Conservation (phyloP, 768 basidiomycete species). For the Galerina marginata region DNA sequence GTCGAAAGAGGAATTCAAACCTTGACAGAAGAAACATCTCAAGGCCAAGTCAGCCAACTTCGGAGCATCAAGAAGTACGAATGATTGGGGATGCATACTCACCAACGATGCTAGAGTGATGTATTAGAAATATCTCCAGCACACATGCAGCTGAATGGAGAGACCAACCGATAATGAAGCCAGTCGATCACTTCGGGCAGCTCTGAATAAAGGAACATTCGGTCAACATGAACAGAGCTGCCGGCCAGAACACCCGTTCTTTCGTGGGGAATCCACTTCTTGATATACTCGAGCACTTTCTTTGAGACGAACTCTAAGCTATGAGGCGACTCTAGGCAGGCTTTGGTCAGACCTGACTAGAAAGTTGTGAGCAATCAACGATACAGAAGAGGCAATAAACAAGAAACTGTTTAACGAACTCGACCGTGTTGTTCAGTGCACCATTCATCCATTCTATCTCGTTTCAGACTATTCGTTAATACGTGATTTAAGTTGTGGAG, state of each 20-base stretch:
- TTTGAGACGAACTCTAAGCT: conserved; percentile 62
- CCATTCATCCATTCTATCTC: conserved; percentile 84
- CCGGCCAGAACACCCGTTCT: conserved; percentile 79
- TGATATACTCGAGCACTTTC: conserved; percentile 76
- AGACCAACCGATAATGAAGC: conserved; percentile 76
- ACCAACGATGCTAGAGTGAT: conserved; percentile 70
- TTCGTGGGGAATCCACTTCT: conserved; percentile 79
- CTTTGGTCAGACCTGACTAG: conserved; percentile 82
- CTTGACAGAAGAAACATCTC: conserved; percentile 88
- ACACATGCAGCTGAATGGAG: background rate
- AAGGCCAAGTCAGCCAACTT: background rate
- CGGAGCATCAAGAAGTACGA: background rate
- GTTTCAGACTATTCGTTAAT: background rate
- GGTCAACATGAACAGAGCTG: conserved; percentile 85
- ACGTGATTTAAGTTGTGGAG: background rate
- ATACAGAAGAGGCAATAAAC: background rate
- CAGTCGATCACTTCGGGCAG: conserved; percentile 85
- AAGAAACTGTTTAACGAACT: conserved; percentile 44
- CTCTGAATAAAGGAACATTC: conserved; percentile 68
- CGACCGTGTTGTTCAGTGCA: conserved; percentile 81
- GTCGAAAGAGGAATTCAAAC: conserved; percentile 34
- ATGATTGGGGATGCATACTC: conserved; percentile 33
- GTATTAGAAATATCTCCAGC: background rate
- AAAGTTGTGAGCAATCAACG: conserved; percentile 3
- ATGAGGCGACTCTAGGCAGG: conserved; percentile 76